Evolutionary conservation across 2,329 filamentous ascomycete genomes (phyloP).

Genomic region (Xylariomycetidae sp.): DNA sequence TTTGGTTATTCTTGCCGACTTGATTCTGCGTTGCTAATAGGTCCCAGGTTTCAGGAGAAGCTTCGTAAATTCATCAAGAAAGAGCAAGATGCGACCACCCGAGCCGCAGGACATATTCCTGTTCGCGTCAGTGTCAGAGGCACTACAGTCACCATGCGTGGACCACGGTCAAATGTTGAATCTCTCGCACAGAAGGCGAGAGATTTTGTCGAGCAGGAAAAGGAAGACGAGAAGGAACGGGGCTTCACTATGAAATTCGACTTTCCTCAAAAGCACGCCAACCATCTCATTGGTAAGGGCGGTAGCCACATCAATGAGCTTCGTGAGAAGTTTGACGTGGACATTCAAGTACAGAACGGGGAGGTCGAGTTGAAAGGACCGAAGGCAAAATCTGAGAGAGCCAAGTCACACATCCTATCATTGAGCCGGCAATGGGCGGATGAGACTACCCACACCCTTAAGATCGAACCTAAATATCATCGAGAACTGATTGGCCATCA

Average conservation of each 20-base stretch:
- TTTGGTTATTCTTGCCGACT: too few species aligned
- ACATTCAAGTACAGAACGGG: conserved; percentile 87
- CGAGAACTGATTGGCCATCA: conserved; percentile 87
- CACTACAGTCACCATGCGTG: conserved; percentile 67
- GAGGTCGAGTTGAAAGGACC: conserved; percentile 95
- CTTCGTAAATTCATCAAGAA: conserved; percentile 60
- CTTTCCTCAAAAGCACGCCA: conserved; percentile 92
- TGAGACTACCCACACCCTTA: conserved; percentile 80
- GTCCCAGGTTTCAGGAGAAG: conserved; percentile 53
- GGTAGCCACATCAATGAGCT: conserved; percentile 63
- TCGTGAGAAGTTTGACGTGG: conserved; percentile 63
- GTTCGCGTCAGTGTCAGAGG: conserved; percentile 55
- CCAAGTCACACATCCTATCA: conserved; percentile 74
- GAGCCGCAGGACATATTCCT: conserved; percentile 53
- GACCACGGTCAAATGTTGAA: conserved; percentile 68
- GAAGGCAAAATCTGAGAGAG: conserved; percentile 86
- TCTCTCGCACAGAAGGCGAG: conserved; percentile 68
- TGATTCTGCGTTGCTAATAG: conserved; percentile 20
- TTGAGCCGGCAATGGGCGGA: conserved; percentile 83
- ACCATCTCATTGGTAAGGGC: conserved; percentile 70
- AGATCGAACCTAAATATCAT: conserved; percentile 92
- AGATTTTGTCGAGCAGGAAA: conserved; percentile 80
- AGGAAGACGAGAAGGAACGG: conserved; percentile 89
- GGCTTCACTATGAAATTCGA: conserved; percentile 83
- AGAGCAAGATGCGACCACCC: conserved; percentile 50